These are phyloP conservation scores for Sonneratia caseolaris DNA, from an alignment of 345 rosid species.

Conservation along the genomic window DNA sequence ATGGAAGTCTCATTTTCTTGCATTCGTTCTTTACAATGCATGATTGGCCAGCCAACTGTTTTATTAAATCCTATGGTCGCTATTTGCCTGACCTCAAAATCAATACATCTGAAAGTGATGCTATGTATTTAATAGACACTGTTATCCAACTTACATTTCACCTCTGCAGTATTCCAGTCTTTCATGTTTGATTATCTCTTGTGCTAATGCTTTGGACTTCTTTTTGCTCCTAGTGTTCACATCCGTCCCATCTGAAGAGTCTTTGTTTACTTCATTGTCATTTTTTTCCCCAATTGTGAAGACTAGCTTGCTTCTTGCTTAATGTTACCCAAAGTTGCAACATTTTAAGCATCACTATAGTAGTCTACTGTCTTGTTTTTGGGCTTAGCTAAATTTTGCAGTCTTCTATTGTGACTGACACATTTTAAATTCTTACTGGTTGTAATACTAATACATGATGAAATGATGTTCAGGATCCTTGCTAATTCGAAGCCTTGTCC, in stretches of 20 bases:
- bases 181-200: too few species aligned
- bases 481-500: constrained; percentile 99
- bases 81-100: neutral
- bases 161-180: neutral
- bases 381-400: neutral
- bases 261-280: neutral
- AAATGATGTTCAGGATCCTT: constrained; percentile 54
- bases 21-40: too few species aligned
- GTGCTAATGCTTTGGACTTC: neutral
- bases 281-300: neutral
- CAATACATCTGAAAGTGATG: too few species aligned
- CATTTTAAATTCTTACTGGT: neutral
- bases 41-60: neutral
- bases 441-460: neutral
- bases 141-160: neutral
- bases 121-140: neutral
- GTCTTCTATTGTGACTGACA: neutral
- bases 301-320: too few species aligned
- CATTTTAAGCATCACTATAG: too few species aligned
- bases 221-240: neutral
- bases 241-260: neutral
- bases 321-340: too few species aligned
- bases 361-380: neutral
- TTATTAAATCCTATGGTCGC: too few species aligned
- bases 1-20: neutral